These are phyloP conservation scores for Aspergillus steynii DNA, from an alignment of 495 filamentous ascomycete species.

Conservation along the genomic window DNA sequence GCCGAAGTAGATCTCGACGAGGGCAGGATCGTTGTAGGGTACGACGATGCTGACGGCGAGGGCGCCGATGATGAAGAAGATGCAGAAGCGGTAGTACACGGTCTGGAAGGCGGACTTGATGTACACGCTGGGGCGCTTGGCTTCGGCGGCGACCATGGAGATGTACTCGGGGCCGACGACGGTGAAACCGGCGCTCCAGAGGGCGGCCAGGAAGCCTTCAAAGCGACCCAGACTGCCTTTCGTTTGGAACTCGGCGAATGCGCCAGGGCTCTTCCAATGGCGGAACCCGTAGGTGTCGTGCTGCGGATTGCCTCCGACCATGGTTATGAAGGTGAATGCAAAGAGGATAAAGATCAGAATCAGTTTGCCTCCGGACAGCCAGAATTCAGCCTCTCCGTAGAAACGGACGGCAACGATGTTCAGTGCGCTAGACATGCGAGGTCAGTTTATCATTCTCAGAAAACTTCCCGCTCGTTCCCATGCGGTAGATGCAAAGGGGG, in stretches of 20 bases:
- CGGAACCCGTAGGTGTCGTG: conserved; percentile 72
- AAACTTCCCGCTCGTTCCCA: conserved; percentile 9
- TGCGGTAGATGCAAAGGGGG: neutral
- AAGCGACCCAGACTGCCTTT: conserved; percentile 64
- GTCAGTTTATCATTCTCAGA: conserved; percentile 26
- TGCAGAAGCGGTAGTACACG: conserved; percentile 69
- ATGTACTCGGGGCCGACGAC: conserved; percentile 72
- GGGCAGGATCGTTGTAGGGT: conserved; percentile 52
- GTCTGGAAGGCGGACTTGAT: conserved; percentile 68
- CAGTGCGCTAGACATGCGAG: conserved; percentile 23
- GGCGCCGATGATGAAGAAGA: conserved; percentile 75
- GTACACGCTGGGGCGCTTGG: conserved; percentile 62
- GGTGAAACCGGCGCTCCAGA: conserved; percentile 48
- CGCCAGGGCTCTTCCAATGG: conserved; percentile 41
- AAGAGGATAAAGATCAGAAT: conserved; percentile 63
- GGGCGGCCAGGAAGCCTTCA: conserved; percentile 66
- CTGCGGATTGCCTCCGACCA: conserved; percentile 74
- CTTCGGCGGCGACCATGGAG: conserved; percentile 77
- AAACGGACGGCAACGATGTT: conserved; percentile 55
- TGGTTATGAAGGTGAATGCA: conserved; percentile 48
- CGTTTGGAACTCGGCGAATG: conserved; percentile 50
- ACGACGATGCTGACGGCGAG: conserved; percentile 69
- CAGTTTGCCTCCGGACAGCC: conserved; percentile 67
- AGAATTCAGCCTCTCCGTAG: conserved; percentile 70
- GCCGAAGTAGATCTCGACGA: conserved; percentile 43